Base-by-base conservation (phyloP, 1,284 basidiomycete genomes). In the Cystobasidium sp. region DNA sequence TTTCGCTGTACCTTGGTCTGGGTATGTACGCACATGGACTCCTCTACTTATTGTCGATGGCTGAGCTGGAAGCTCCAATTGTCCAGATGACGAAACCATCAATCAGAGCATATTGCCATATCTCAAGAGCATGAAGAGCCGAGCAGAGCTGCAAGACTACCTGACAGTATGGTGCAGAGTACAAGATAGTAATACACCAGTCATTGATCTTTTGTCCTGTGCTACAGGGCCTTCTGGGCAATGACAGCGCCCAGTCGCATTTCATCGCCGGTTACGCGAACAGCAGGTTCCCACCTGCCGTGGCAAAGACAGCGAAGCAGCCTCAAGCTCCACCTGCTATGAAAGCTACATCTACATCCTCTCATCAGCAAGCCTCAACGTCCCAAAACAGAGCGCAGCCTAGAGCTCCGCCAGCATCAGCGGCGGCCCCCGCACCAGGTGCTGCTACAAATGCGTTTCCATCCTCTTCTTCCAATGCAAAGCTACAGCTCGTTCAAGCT, bases 121-220 rank as follows among this genome's bases (percentile, higher is more conserved):
- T 46, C 63, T 73, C n/a, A 59, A 73, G n/a, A 65, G 52, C 49
- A 62, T 73, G 62, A 66, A 44, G 41, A 64, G 52, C 3, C 61
- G 70, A 7, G 63, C 63, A 47, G 70, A 73, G 53, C 55, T 73
- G 52, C 70, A 73, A 41, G 70, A 73, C 51, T 58, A 73, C 62
- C 63, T 73, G 20, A 73, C 63, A 9, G 69, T 71, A 41, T 12
- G 61, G 18, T 14, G 6, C 52, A 24, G 9, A 14, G 9, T 20
- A 10, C n/a, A 7, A 51, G 9, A 16, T n/a, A 22, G 24, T 24
- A 47, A 37, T 52, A 14, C 59, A 62, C 31, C 51, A 44, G 24
- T 66, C 9, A 31, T 5, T 47, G 18, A 20, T 1, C 41, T 47
- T 10, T 7, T 20, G 6, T 53, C 16, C 24, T 8, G 24, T 43